Evolutionary conservation across 805 yeast genomes (phyloP), one percentile per base, ranked within the genome.

Genomic region (Saccharomyces jurei): DNA sequence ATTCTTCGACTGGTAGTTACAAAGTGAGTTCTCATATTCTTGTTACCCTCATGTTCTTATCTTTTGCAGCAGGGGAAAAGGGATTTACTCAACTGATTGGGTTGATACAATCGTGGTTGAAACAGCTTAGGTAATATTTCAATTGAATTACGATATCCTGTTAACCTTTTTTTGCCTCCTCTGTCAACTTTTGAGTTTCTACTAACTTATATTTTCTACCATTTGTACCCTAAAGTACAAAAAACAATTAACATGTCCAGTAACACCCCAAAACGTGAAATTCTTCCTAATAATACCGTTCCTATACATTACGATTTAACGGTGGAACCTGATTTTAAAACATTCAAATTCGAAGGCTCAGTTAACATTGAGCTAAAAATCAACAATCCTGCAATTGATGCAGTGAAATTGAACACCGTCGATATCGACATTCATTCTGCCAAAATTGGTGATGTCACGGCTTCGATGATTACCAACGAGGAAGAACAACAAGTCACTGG

Each of bases 251-350:
- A 8, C 17, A 60, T 62, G 61, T 27, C 56, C 30, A 54, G 58
- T 14, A 28, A 44, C 27, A 51, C 70, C 27, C 55, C 67, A 8
- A 58, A 65, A 47, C 73, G 78, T 63, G 78, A 75, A 61, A 67
- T 76, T 46, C 80, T 83, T 57, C 95, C 88, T 62, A 74, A 75
- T 50, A 74, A 79, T 52, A 86, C 90, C 57, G 77, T 77, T 56
- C 97, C 99, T 36, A 62, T 73, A 36, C 87, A 87, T 70, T 92
- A 94, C 68, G 80, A 82, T 53, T 69, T 94, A 32, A 77, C 82
- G 21, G 72, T 83, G 52, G 84, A 83, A 62, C 89, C 95, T 41
- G 64, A 75, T 60, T 78, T 84, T 56, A 75, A 74, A 50, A 77
- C 78, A 10, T 83, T 83, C 75, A 82, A 78, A 54, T 84, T 81